Conservation (phyloP, 306 rosid species). For the Lagenaria siceraria region DNA sequence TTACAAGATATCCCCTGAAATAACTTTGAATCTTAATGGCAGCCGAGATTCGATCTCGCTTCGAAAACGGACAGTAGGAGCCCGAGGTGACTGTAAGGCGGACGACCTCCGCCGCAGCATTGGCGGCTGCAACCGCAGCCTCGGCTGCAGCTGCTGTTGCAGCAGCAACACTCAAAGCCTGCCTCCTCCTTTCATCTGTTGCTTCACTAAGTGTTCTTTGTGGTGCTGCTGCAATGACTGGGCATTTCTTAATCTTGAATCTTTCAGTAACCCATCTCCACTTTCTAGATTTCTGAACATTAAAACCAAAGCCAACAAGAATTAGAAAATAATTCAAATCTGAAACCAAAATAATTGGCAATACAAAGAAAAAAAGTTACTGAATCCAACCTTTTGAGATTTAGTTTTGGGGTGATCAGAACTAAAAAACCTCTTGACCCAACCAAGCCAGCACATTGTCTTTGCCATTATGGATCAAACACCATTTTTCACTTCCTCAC, state of each 20-base stretch:
- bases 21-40: slow-evolving; percentile 68
- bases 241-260: slow-evolving; percentile 31
- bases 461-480: slow-evolving; percentile 40
- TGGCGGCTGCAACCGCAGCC: slow-evolving; percentile 84
- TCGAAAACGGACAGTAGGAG: slow-evolving; percentile 16
- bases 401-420: slow-evolving; percentile 32
- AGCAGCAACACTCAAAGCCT: slow-evolving; percentile 65
- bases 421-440: slow-evolving; percentile 46
- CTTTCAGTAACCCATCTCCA: slow-evolving; percentile 49
- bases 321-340: background rate
- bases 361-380: background rate
- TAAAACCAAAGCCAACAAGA: slow-evolving; percentile 1
- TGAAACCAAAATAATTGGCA: background rate
- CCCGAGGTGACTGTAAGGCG: slow-evolving; percentile 37
- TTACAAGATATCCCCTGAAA: slow-evolving; percentile 71
- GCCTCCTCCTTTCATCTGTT: slow-evolving; percentile 61
- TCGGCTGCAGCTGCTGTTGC: slow-evolving; percentile 81
- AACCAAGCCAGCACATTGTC: slow-evolving; percentile 58
- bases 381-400: slow-evolving; percentile 21
- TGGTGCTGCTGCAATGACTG: slow-evolving; percentile 35
- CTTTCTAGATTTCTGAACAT: slow-evolving; percentile 34
- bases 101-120: slow-evolving; percentile 86
- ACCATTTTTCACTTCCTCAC: background rate
- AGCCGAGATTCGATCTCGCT: slow-evolving; percentile 34
- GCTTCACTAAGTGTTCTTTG: slow-evolving; percentile 39